phyloP scores from a whole-genome alignment of 345 rosid genomes.

The Pugionium cornutum region DNA sequence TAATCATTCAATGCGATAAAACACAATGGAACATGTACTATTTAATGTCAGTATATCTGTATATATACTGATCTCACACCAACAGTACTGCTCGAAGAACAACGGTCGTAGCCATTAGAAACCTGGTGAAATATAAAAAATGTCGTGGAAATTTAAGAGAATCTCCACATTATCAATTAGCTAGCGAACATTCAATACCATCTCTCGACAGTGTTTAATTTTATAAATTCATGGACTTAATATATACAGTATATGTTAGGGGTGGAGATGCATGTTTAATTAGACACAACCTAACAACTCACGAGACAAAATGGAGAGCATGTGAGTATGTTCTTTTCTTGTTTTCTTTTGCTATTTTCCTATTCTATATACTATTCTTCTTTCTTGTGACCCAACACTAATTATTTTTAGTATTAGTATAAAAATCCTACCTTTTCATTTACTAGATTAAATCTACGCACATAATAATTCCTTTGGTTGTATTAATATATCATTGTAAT shows the following conservation, averaged over 20 bases:
- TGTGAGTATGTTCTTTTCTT: constrained; percentile 24
- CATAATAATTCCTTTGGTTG: too few relatives aligned
- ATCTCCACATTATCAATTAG: neutral
- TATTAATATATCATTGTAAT: neutral
- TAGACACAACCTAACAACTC: constrained; percentile 33
- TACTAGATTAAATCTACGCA: too few relatives aligned
- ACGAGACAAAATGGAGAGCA: constrained; percentile 38
- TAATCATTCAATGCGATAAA: constrained; percentile 5
- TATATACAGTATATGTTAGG: neutral
- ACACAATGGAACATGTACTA: neutral
- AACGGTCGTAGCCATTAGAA: neutral
- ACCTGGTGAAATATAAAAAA: neutral
- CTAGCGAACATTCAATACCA: neutral
- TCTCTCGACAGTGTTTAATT: too few relatives aligned
- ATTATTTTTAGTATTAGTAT: neutral
- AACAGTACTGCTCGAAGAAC: neutral
- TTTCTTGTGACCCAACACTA: constrained; percentile 17
- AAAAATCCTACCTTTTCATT: too few relatives aligned
- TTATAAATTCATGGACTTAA: neutral
- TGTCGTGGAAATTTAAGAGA: neutral
- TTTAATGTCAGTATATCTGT: neutral
- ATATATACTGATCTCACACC: neutral
- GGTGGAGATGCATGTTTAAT: constrained; percentile 23
- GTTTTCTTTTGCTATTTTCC: constrained; percentile 14
- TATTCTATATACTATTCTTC: constrained; percentile 18